A percentile compares a stretch with the other conserved stretches of the same genome.
Conservation (phyloP, 1,139 yeast genomes). For the Candida pseudoviswanathii region DNA sequence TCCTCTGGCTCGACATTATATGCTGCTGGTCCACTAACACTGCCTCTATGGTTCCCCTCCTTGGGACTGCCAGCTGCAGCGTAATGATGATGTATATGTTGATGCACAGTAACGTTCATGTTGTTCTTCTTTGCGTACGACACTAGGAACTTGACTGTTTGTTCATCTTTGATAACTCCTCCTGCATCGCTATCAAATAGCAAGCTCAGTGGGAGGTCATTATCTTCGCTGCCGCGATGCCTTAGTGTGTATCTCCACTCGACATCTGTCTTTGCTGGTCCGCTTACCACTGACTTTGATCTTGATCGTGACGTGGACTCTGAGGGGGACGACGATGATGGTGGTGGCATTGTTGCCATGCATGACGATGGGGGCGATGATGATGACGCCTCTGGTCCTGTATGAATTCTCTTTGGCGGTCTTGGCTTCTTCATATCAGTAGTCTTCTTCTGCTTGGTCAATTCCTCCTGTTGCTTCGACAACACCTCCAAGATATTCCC, state of each 20-base stretch:
- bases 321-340: not conserved
- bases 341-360: not conserved
- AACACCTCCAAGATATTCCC: slow-evolving; percentile 15
- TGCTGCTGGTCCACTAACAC: slow-evolving; percentile 10
- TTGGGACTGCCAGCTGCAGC: slow-evolving; percentile 21
- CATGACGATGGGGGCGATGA: not conserved
- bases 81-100: slow-evolving; percentile 78
- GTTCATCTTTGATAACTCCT: slow-evolving; percentile 55
- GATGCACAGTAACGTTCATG: slow-evolving; percentile 73
- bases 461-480: slow-evolving; percentile 18
- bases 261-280: slow-evolving; percentile 19
- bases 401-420: slow-evolving; percentile 4
- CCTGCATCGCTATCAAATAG: slow-evolving; percentile 33
- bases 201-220: slow-evolving; percentile 23
- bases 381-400: not conserved
- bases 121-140: slow-evolving; percentile 63
- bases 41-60: slow-evolving; percentile 7
- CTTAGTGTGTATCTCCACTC: slow-evolving; percentile 40
- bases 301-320: not conserved
- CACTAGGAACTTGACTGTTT: slow-evolving; percentile 56
- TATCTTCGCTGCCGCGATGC: slow-evolving; percentile 11
- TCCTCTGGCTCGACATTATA: slow-evolving; percentile 52
- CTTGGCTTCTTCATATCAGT: slow-evolving; percentile 5
- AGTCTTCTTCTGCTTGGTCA: slow-evolving; percentile 8
- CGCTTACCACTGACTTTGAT: slow-evolving; percentile 6